phyloP scores from a whole-genome alignment of 352 stramenopile genomes.

The Nannochloropsis limnetica region DNA sequence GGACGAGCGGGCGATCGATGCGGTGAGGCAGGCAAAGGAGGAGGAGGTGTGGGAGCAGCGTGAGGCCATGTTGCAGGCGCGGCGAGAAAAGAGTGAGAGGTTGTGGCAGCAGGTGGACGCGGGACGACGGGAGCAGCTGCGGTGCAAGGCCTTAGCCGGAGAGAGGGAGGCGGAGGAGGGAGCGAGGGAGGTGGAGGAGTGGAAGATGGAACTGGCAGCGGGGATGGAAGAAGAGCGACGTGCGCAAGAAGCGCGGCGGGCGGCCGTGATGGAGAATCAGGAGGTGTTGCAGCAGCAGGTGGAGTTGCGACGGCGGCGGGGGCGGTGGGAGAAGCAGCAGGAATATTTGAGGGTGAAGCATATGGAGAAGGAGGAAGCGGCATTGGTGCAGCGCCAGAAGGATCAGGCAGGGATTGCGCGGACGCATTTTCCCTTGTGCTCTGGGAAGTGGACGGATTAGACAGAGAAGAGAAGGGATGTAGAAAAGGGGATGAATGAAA shows the following conservation, averaged over 20 bases:
- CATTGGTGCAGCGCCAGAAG: background rate
- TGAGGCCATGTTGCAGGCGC: background rate
- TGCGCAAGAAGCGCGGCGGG: background rate
- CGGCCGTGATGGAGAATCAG: background rate
- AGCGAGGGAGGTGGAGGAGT: background rate
- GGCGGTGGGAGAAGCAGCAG: background rate
- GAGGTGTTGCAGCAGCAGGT: conserved; percentile 5
- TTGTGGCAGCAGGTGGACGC: background rate
- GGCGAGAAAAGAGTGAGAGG: background rate
- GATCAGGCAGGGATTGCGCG: background rate
- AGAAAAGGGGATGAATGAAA: too few species aligned
- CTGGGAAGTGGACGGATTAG: background rate
- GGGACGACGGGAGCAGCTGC: background rate
- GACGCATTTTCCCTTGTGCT: conserved; percentile 13
- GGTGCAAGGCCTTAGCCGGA: background rate
- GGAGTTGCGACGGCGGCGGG: background rate
- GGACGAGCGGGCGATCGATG: conserved; percentile 4
- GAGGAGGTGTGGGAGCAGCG: conserved; percentile 27
- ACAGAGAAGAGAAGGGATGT: background rate
- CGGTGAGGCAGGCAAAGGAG: conserved; percentile 6
- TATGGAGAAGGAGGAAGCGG: conserved; percentile 22
- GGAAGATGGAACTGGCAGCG: background rate
- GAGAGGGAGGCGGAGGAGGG: background rate
- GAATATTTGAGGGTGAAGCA: conserved; percentile 15
- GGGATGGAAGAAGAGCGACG: background rate